Conservation (phyloP, 1,139 yeast species). For the Kodamaea plutei region DNA sequence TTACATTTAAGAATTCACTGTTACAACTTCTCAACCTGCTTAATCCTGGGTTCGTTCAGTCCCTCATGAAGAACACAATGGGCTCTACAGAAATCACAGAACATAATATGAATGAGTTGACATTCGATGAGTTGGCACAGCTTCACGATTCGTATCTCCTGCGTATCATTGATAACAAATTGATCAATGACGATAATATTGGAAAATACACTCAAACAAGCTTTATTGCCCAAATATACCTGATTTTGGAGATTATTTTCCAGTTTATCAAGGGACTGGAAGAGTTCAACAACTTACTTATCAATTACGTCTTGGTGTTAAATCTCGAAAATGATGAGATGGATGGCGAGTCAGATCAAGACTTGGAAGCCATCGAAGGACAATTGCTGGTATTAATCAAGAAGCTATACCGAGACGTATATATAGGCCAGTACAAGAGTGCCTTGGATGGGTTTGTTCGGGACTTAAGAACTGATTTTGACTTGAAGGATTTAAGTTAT, state of each 20-base stretch:
- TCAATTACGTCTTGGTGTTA: conserved; percentile 23
- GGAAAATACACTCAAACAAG: conserved; percentile 40
- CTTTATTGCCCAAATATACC: conserved; percentile 45
- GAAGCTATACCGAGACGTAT: conserved; percentile 24
- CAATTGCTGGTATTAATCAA: conserved; percentile 24
- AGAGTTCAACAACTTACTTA: conserved; percentile 36
- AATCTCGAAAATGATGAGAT: conserved; percentile 20
- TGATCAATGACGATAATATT: conserved; percentile 29
- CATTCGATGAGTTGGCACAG: conserved; percentile 46
- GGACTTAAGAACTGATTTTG: conserved; percentile 30
- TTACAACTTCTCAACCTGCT: conserved; percentile 11
- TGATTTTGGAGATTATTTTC: conserved; percentile 37
- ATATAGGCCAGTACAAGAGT: conserved; percentile 19
- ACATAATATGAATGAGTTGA: conserved; percentile 20
- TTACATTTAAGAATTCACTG: conserved; percentile 11
- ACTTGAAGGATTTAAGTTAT: conserved; percentile 24
- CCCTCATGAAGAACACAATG: conserved; percentile 6
- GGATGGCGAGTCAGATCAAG: conserved; percentile 17
- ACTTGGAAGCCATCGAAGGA: conserved; percentile 23
- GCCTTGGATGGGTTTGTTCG: conserved; percentile 19
- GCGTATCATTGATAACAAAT: conserved; percentile 35
- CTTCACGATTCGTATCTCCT: conserved; percentile 40
- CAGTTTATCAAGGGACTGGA: conserved; percentile 43
- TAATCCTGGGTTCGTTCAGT: conserved; percentile 11
- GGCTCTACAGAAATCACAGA: conserved; percentile 7